Conservation (phyloP, 371 early-diverging fungal genomes). For the Actinomortierella ambigua region DNA sequence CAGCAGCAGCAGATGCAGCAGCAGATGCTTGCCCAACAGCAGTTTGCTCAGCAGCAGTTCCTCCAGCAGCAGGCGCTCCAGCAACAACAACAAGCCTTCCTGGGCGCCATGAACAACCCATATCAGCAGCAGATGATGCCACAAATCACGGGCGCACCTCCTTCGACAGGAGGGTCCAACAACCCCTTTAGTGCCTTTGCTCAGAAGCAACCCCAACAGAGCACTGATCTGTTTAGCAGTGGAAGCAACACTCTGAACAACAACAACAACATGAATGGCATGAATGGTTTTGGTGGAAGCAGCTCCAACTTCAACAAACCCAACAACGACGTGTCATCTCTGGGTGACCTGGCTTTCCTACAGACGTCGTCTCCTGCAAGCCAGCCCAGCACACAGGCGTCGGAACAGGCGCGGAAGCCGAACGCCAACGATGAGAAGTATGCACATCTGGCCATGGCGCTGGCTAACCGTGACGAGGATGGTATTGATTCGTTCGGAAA, state of each 20-base stretch:
- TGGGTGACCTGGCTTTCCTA: conserved; percentile 38
- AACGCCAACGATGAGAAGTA: conserved; percentile 34
- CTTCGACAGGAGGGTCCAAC: conserved; percentile 39
- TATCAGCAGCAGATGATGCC: conserved; percentile 42
- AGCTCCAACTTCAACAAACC: conserved; percentile 8
- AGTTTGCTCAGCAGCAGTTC: conserved; percentile 50
- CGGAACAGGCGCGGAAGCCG: conserved; percentile 2
- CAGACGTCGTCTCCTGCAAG: conserved; percentile 21
- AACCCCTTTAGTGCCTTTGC: conserved; percentile 48
- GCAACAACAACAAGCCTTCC: conserved; percentile 39
- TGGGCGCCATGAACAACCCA: conserved; percentile 44
- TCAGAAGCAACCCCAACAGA: conserved; percentile 41
- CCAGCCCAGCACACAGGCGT: conserved; percentile 10
- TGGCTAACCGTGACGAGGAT: conserved; percentile 44
- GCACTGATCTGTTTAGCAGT: conserved; percentile 2
- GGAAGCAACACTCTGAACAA: conserved; percentile 16
- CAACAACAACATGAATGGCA: conserved; percentile 8
- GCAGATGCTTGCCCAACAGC: conserved; percentile 53
- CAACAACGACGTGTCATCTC: conserved; percentile 18
- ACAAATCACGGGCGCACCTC: conserved; percentile 36
- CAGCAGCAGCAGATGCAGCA: conserved; percentile 60
- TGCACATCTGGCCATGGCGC: conserved; percentile 21
- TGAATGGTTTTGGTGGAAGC: not conserved
- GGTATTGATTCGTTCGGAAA: conserved; percentile 64
- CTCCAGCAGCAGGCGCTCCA: conserved; percentile 40